Base-by-base conservation (phyloP, 306 rosid species). In the Begonia loranthoides region DNA sequence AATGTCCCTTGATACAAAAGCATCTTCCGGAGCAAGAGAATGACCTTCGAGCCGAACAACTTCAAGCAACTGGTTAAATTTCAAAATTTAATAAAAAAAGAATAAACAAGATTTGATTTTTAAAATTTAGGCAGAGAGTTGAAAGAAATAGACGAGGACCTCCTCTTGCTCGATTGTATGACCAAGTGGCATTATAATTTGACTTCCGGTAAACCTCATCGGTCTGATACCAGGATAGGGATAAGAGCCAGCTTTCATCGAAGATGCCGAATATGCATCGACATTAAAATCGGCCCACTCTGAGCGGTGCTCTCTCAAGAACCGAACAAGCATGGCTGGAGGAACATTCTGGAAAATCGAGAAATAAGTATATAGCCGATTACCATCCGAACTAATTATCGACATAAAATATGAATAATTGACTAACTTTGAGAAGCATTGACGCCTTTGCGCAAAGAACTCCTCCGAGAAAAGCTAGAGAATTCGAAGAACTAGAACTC, bases 211-310 rank as follows among this genome's bases (percentile, higher is more conserved):
- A 78, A 92, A 92, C 66, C 94, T 74, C 15, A 94, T 86, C 28
- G 92, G 86, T 69, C 88, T 80, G 80, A 83, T 80, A 58, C 94
- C 95, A 12, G 96, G 94, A 75, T 80, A 86, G 33, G 93, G 80
- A 58, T 78, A 79, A 9, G 80, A 59, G 44, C 87, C 81, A n/a
- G 94, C 74, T 71, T 80, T 92, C 44, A 86, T 56, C 51, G 96
- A 76, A 13, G 93, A 82, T 7, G 94, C 94, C 14, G 84, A 52
- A 61, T 78, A 92, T 10, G 96, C 96, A 76, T 92, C 99, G 49
- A 92, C 84, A 45, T 92, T 92, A 70, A 92, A 92, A 82, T 92
- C 96, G 45, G 99, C 99, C 99, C 96, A 92, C 73, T 92, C 96
- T 15, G 99, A 83, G 48, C 96, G 95, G 38, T 92, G 99, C 66